phyloP scores from a whole-genome alignment of 768 basidiomycete species.

The Boletus rubroflammeus region DNA sequence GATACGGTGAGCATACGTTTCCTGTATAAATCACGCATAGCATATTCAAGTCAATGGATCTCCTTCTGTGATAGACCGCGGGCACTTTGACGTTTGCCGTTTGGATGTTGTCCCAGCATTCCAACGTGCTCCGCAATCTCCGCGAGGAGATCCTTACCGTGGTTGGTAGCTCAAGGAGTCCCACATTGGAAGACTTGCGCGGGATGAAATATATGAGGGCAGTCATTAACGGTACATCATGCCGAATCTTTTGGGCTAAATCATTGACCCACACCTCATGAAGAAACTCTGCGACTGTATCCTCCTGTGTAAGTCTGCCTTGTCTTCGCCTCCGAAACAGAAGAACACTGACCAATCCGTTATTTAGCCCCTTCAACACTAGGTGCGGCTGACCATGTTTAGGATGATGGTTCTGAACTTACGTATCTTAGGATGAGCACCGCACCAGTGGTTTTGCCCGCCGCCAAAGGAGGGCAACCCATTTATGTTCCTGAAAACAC shows the following conservation, averaged over 20 bases:
- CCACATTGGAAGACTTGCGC: constrained; percentile 32
- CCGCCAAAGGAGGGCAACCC: constrained; percentile 22
- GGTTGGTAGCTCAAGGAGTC: constrained; percentile 27
- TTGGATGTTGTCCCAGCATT: constrained; percentile 29
- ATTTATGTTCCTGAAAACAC: constrained; percentile 34
- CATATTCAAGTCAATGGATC: background rate
- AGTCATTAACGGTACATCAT: constrained; percentile 33
- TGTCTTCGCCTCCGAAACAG: background rate
- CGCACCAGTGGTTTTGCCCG: constrained; percentile 22
- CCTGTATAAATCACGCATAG: background rate
- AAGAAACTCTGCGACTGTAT: constrained; percentile 30
- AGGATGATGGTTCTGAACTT: background rate
- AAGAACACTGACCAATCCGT: background rate
- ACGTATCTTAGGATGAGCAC: constrained; percentile 19
- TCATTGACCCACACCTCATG: constrained; percentile 2
- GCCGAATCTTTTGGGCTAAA: background rate
- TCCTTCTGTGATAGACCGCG: constrained; percentile 23
- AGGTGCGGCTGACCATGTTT: constrained; percentile 6
- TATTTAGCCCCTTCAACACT: constrained; percentile 25
- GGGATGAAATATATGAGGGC: constrained; percentile 41
- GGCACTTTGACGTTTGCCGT: constrained; percentile 29
- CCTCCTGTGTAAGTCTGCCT: constrained; percentile 29
- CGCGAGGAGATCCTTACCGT: constrained; percentile 29
- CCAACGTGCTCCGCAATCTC: constrained; percentile 26
- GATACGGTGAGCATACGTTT: constrained; percentile 27